Percentiles rank a stretch among this genome's conserved stretches.
phyloP scores from a whole-genome alignment of 2,329 filamentous ascomycete species.

The Colletotrichum truncatum region DNA sequence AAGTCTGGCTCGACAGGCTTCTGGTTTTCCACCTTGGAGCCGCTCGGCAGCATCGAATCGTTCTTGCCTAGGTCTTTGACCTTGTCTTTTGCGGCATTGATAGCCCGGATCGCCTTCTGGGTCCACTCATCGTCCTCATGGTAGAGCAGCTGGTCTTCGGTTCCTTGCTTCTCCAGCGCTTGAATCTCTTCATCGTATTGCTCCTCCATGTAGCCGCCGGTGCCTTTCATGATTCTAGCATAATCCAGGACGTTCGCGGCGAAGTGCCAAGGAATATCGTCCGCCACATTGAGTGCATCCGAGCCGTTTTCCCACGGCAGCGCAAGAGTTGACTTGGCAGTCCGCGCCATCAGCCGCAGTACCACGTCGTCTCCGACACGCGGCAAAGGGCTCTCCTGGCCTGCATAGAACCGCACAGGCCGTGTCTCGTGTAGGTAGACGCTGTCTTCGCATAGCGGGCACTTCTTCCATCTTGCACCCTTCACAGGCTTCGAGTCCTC shows the following conservation, averaged over 20 bases:
- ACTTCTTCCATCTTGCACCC: constrained; percentile 88
- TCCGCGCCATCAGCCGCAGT: constrained; percentile 83
- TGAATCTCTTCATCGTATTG: constrained; percentile 84
- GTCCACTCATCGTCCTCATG: constrained; percentile 94
- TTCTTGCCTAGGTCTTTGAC: constrained; percentile 56
- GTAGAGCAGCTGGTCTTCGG: constrained; percentile 91
- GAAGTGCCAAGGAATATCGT: constrained; percentile 94
- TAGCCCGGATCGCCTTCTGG: constrained; percentile 79
- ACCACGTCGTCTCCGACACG: constrained; percentile 90
- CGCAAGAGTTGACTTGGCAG: constrained; percentile 83
- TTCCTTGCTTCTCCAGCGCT: constrained; percentile 78
- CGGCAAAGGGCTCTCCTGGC: constrained; percentile 84
- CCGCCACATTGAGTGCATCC: constrained; percentile 72
- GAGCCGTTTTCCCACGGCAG: constrained; percentile 82
- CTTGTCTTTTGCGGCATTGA: constrained; percentile 81
- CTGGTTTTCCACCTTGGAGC: constrained; percentile 5
- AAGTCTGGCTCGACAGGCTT: constrained; percentile 60
- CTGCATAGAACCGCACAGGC: constrained; percentile 90
- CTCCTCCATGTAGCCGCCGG: constrained; percentile 83
- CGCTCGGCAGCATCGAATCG: constrained; percentile 32
- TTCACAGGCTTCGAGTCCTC: constrained; percentile 75
- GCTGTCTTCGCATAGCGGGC: constrained; percentile 92
- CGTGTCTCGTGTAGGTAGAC: constrained; percentile 92
- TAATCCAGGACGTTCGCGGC: constrained; percentile 95
- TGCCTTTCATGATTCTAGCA: constrained; percentile 93